Evolutionary conservation across 495 filamentous ascomycete genomes (phyloP).

Genomic region (Hyphodiscus hymeniophilus): DNA sequence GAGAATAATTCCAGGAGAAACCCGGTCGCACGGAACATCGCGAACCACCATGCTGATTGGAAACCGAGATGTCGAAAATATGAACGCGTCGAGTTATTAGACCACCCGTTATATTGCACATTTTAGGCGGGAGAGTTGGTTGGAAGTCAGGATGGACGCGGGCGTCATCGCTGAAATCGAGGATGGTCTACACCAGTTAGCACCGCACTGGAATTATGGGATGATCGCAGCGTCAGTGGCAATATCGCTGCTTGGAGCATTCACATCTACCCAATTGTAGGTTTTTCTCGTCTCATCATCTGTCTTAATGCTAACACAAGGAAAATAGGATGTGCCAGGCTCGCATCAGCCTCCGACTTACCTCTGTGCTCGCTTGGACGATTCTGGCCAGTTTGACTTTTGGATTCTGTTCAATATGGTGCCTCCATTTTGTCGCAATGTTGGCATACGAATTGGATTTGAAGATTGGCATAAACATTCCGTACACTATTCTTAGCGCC

Average conservation of each 20-base stretch:
- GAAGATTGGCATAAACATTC: constrained; percentile 18
- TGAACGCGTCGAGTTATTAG: too few relatives aligned
- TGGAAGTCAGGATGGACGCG: neutral
- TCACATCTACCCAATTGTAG: constrained; percentile 25
- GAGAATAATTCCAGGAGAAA: too few relatives aligned
- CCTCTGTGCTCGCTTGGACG: constrained; percentile 21
- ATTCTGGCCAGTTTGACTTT: constrained; percentile 22
- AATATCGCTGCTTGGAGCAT: constrained; percentile 24
- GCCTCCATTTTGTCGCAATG: constrained; percentile 25
- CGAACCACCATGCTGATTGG: too few relatives aligned
- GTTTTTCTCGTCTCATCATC: neutral
- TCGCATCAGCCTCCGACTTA: constrained; percentile 16
- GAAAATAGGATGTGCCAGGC: constrained; percentile 22
- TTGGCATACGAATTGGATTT: constrained; percentile 25
- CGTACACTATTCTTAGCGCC: constrained; percentile 19
- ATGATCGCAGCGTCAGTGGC: constrained; percentile 24
- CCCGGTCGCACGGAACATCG: too few relatives aligned
- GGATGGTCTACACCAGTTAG: constrained; percentile 3
- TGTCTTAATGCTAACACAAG: too few relatives aligned
- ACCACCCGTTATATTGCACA: too few relatives aligned
- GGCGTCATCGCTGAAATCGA: neutral
- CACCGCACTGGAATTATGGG: constrained; percentile 20
- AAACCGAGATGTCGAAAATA: too few relatives aligned
- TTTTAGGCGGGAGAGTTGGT: too few relatives aligned
- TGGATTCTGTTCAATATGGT: constrained; percentile 26